phyloP scores from a whole-genome alignment of 2,329 filamentous ascomycete species.

The Karstenula rhodostoma region DNA sequence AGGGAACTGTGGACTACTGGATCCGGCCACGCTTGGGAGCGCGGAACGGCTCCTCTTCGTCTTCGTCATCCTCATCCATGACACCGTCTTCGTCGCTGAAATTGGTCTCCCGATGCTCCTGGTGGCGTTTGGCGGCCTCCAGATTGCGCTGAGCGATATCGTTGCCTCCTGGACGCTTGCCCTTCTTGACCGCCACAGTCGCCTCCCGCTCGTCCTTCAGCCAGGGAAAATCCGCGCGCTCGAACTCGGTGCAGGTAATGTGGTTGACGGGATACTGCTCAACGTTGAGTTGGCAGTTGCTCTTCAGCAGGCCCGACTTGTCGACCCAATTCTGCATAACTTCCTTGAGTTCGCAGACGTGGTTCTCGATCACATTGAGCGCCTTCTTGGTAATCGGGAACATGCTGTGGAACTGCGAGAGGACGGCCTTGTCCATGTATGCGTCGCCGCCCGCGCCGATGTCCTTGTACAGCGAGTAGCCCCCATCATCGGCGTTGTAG shows the following conservation, averaged over 20 bases:
- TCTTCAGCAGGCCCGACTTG: slow-evolving; percentile 49
- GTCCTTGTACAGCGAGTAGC: slow-evolving; percentile 55
- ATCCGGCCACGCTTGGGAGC: slow-evolving; percentile 15
- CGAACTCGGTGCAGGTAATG: slow-evolving; percentile 56
- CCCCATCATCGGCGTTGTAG: slow-evolving; percentile 53
- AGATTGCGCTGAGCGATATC: slow-evolving; percentile 38
- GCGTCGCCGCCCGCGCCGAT: slow-evolving; percentile 52
- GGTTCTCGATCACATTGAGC: slow-evolving; percentile 51
- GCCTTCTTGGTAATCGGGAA: slow-evolving; percentile 57
- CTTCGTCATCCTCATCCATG: slow-evolving; percentile 20
- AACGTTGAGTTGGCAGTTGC: slow-evolving; percentile 51
- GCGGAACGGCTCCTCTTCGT: slow-evolving; percentile 7
- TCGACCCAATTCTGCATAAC: slow-evolving; percentile 52
- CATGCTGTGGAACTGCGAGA: slow-evolving; percentile 50
- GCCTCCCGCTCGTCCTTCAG: slow-evolving; percentile 20
- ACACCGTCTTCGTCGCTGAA: slow-evolving; percentile 18
- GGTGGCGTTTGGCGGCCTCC: slow-evolving; percentile 25
- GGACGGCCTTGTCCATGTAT: slow-evolving; percentile 53
- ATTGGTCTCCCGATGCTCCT: slow-evolving; percentile 19
- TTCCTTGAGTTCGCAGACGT: slow-evolving; percentile 53
- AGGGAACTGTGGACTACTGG: slow-evolving; percentile 11
- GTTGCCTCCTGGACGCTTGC: slow-evolving; percentile 36
- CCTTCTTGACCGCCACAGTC: slow-evolving; percentile 23
- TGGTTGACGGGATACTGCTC: slow-evolving; percentile 49
- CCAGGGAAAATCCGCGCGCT: slow-evolving; percentile 54